Evolutionary conservation across 2,329 filamentous ascomycete genomes (phyloP), one percentile per base, ranked within the genome.

Genomic region (Ophiostoma quercus): DNA sequence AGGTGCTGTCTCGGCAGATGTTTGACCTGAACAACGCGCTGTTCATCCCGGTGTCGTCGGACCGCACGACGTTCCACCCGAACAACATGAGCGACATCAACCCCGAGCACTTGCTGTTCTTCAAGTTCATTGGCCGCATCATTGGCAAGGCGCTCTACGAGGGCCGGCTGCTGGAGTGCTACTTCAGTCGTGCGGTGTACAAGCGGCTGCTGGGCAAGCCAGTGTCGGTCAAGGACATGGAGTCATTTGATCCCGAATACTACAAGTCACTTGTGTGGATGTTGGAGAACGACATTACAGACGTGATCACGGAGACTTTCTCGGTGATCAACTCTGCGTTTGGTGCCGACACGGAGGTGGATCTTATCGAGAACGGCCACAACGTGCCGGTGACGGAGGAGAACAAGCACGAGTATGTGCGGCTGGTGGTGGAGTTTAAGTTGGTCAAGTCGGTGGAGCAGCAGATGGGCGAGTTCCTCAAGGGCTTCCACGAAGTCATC

Each of bases 211-310:
- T 99, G 37, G 92, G 95, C 77, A 96, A 96, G 79, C 88, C 92
- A 3, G 94, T 98, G 57, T 97, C 94, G 9, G 91, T 99, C 79
- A 99, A 99, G 82, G 95, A 99, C 76, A 98, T 99, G 93, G 95
- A 99, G 80, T 97, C 94, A 29, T 91, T 99, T 72, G 95, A 99
- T 78, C 89, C 96, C 3, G 94, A 99, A 76, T 99, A 99, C 82
- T 97, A 98, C 87, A 99, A 98, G 80, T 98, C 94, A 16, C 85
- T 99, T 29, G 88, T 95, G 72, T 99, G 96, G 96, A 98, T 99
- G 89, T 84, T 98, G 71, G 92, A 97, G 78, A 98, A 99, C 76
- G 94, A 99, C 77, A 99, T 99, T 75, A 97, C 94, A 4, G 95
- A 98, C 76, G 93, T 98, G 76, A 95, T 98, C 75, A 95, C 92